A percentile compares a stretch with the other conserved stretches of the same genome.
Evolutionary conservation across 768 basidiomycete genomes (phyloP).

Genomic region (Suillus decipiens): DNA sequence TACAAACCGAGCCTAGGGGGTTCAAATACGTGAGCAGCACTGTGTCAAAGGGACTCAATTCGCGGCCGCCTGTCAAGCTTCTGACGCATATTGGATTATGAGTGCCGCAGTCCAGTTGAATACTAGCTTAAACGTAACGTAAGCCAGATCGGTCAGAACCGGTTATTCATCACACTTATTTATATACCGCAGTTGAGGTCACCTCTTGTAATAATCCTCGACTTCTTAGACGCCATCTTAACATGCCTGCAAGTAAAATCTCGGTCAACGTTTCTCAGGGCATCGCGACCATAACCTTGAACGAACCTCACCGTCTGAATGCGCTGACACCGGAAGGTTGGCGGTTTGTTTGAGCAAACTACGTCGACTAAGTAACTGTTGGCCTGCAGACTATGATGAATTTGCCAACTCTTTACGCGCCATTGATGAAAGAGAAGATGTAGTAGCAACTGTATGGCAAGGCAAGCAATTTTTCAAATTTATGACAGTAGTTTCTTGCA

Average conservation of each 20-base stretch:
- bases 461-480: slow-evolving; percentile 35
- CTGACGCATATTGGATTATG: too few species aligned
- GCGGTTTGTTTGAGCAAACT: slow-evolving; percentile 22
- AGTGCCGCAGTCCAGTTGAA: too few species aligned
- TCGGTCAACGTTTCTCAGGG: slow-evolving; percentile 50
- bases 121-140: too few species aligned
- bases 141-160: background rate
- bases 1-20: too few species aligned
- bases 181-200: background rate
- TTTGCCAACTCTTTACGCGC: slow-evolving; percentile 59
- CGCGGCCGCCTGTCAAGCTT: too few species aligned
- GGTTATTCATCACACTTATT: background rate
- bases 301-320: slow-evolving; percentile 60
- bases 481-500: background rate
- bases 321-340: slow-evolving; percentile 54
- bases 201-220: background rate
- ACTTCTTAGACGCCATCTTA: background rate
- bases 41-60: too few species aligned
- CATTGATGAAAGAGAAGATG: slow-evolving; percentile 60
- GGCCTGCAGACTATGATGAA: slow-evolving; percentile 55
- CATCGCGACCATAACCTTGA: slow-evolving; percentile 71
- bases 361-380: background rate
- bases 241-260: slow-evolving; percentile 43
- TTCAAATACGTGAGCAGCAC: too few species aligned
- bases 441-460: slow-evolving; percentile 69